Evolutionary conservation across 192 early-diverging fungal species (phyloP).

Genomic region (Diversispora eburnea): DNA sequence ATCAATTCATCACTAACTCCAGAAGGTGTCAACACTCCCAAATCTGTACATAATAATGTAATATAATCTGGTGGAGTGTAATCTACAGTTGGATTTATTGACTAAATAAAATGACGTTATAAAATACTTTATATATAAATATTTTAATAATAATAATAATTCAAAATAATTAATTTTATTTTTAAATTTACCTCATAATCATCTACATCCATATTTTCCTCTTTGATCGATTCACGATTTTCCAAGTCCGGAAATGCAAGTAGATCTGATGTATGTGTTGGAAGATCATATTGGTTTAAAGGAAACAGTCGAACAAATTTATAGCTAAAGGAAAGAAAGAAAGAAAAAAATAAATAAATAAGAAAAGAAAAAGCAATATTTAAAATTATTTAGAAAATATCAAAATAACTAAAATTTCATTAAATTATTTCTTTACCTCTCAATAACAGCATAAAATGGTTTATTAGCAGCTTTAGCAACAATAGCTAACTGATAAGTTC

Average conservation of each 20-base stretch:
- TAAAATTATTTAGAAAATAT: background rate
- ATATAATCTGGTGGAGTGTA: slow-evolving; percentile 93
- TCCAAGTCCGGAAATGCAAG: slow-evolving; percentile 60
- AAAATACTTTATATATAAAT: background rate
- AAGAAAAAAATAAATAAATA: background rate
- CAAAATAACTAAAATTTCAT: background rate
- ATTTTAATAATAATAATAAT: slow-evolving; percentile 1
- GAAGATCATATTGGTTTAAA: slow-evolving; percentile 92
- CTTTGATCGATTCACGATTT: slow-evolving; percentile 9
- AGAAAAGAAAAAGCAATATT: background rate
- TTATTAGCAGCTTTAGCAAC: slow-evolving; percentile 93
- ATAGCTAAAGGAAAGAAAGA: slow-evolving; percentile 51
- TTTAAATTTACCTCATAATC: slow-evolving; percentile 28
- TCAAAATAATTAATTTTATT: slow-evolving; percentile 16
- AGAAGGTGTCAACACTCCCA: slow-evolving; percentile 87
- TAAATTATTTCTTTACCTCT: slow-evolving; percentile 59
- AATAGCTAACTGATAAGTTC: slow-evolving; percentile 92
- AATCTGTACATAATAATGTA: slow-evolving; percentile 80
- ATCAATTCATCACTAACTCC: slow-evolving; percentile 85
- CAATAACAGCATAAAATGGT: slow-evolving; percentile 91
- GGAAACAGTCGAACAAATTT: slow-evolving; percentile 97
- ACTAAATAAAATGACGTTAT: slow-evolving; percentile 33
- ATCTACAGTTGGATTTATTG: slow-evolving; percentile 79
- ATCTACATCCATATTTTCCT: slow-evolving; percentile 21
- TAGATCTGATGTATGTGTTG: slow-evolving; percentile 64